phyloP scores from a whole-genome alignment of 208 protist genomes.

The Plasmodiophora brassicae region DNA sequence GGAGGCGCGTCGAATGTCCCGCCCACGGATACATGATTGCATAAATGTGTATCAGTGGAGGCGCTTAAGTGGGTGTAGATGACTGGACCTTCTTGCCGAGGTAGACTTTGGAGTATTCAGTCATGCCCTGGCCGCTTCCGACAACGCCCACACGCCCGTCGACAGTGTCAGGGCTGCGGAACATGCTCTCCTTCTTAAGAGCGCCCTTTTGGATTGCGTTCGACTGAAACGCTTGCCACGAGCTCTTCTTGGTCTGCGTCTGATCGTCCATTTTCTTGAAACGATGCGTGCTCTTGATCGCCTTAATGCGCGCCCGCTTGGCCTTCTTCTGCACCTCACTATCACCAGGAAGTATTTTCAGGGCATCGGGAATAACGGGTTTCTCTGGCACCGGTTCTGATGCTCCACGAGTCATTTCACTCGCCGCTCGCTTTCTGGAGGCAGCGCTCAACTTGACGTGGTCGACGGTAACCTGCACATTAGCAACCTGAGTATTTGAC shows the following conservation, averaged over 20 bases:
- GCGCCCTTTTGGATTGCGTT: background rate
- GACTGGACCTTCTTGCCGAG: no score
- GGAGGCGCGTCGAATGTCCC: no score
- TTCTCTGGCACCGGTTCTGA: background rate
- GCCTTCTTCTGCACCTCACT: constrained; percentile 6
- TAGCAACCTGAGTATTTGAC: no score
- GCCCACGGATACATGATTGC: no score
- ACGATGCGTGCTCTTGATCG: background rate
- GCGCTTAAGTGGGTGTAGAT: no score
- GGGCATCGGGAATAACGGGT: constrained; percentile 3
- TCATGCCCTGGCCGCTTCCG: background rate
- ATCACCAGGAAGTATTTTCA: constrained; percentile 26
- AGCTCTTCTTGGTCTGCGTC: background rate
- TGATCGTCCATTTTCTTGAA: constrained; percentile 26
- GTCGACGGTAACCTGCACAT: background rate
- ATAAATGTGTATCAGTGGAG: no score
- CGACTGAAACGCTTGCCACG: background rate
- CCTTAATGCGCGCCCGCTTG: background rate
- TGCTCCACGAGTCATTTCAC: background rate
- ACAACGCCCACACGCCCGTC: constrained; percentile 18
- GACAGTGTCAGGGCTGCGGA: constrained; percentile 3
- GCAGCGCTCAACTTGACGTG: background rate
- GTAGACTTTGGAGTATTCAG: no score
- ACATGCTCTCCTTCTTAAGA: constrained; percentile 10
- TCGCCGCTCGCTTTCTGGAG: background rate